These are phyloP conservation scores for Erodium trifolium DNA, from an alignment of 441 rosid genomes.

Conservation along the genomic window DNA sequence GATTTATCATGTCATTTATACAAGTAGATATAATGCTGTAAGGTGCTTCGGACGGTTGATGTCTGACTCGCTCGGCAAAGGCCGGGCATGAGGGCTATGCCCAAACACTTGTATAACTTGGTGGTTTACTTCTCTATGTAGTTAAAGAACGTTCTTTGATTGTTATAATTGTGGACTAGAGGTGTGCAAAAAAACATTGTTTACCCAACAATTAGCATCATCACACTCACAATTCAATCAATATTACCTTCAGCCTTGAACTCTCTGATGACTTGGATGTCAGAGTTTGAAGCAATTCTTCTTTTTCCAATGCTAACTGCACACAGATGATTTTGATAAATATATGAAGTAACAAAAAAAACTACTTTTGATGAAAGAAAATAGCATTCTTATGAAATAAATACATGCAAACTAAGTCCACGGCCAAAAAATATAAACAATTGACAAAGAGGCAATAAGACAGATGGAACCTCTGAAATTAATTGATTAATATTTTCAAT, in stretches of 20 bases:
- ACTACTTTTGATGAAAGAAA: constrained; percentile 3
- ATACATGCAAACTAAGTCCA: constrained; percentile 6
- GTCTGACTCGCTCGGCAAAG: too few species aligned
- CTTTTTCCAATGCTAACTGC: constrained; percentile 85
- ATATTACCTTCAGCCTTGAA: constrained; percentile 64
- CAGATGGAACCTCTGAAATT: constrained; percentile 59
- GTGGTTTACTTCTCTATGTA: too few species aligned
- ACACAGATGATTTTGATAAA: constrained; percentile 14
- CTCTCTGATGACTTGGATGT: constrained; percentile 66
- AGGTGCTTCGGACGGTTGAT: background rate
- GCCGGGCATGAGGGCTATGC: too few species aligned
- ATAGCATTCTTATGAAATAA: constrained; percentile 7
- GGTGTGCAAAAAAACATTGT: background rate
- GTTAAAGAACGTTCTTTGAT: too few species aligned
- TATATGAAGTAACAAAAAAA: constrained; percentile 2
- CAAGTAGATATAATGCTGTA: background rate
- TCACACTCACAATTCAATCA: background rate
- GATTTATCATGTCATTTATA: background rate
- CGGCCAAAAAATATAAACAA: constrained; percentile 8
- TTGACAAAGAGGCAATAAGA: constrained; percentile 13
- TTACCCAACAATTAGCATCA: background rate
- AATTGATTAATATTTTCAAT: constrained; percentile 61
- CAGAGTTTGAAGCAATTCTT: constrained; percentile 70
- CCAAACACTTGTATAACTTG: too few species aligned
- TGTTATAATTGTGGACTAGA: background rate